Evolutionary conservation across 805 yeast genomes (phyloP).

Genomic region (Wickerhamiella alocasiicola): DNA sequence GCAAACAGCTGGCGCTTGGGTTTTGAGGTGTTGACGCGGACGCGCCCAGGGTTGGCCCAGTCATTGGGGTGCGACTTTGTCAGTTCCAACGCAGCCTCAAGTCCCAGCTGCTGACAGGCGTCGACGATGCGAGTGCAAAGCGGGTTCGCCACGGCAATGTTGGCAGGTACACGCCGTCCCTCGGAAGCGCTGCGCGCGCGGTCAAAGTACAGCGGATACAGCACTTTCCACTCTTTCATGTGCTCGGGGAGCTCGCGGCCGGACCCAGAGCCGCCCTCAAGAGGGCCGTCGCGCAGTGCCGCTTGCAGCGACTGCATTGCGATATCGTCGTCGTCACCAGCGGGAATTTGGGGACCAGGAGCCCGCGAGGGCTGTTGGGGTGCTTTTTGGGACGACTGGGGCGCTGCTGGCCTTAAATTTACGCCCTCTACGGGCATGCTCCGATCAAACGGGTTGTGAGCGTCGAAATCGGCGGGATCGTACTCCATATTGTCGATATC

Average conservation of each 20-base stretch:
- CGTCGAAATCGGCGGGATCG: slow-evolving; percentile 88
- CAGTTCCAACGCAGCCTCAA: slow-evolving; percentile 33
- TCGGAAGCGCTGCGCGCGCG: slow-evolving; percentile 55
- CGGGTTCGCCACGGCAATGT: slow-evolving; percentile 74
- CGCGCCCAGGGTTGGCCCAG: slow-evolving; percentile 95
- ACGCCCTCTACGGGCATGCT: slow-evolving; percentile 21
- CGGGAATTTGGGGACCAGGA: slow-evolving; percentile 28
- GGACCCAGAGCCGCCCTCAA: slow-evolving; percentile 27
- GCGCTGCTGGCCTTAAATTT: not conserved
- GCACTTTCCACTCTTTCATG: slow-evolving; percentile 53
- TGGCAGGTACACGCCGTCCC: slow-evolving; percentile 68
- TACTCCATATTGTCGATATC: slow-evolving; percentile 76
- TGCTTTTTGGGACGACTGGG: slow-evolving; percentile 33
- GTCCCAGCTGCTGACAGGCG: slow-evolving; percentile 38
- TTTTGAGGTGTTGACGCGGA: slow-evolving; percentile 54
- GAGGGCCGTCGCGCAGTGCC: too few relatives aligned
- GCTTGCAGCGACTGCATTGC: slow-evolving; percentile 2
- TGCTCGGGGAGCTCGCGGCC: slow-evolving; percentile 47
- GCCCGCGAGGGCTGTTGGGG: too few relatives aligned
- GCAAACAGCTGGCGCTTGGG: slow-evolving; percentile 53
- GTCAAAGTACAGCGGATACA: slow-evolving; percentile 93
- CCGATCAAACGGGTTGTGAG: slow-evolving; percentile 27
- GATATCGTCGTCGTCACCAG: not conserved
- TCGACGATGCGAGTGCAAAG: slow-evolving; percentile 71
- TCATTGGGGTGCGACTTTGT: slow-evolving; percentile 92